Conservation (phyloP, 768 basidiomycete genomes). For the Lactarius sanguifluus region DNA sequence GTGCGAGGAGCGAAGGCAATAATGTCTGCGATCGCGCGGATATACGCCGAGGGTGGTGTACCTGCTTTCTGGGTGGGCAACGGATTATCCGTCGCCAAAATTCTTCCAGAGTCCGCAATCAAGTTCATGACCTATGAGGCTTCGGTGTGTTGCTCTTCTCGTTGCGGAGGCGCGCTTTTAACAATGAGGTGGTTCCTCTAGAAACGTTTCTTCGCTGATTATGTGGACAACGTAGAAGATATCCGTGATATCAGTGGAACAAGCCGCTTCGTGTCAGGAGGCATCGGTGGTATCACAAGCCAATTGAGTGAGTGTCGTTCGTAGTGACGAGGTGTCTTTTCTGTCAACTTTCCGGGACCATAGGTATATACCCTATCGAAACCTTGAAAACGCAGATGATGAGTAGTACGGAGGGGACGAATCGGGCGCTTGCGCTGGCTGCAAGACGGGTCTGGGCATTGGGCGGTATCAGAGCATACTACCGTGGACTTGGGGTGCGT, state of each 20-base stretch:
- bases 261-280: slow-evolving; percentile 93
- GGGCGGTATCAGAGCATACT: slow-evolving; percentile 82
- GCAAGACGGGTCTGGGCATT: slow-evolving; percentile 72
- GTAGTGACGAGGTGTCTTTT: slow-evolving; percentile 18
- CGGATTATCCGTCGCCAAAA: slow-evolving; percentile 89
- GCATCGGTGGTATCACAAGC: slow-evolving; percentile 91
- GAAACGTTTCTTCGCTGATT: slow-evolving; percentile 93
- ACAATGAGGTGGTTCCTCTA: slow-evolving; percentile 35
- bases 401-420: slow-evolving; percentile 70
- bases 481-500: slow-evolving; percentile 86
- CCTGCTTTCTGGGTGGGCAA: slow-evolving; percentile 98
- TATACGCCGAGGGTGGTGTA: slow-evolving; percentile 88
- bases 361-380: slow-evolving; percentile 96
- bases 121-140: slow-evolving; percentile 97
- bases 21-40: slow-evolving; percentile 66
- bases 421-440: slow-evolving; percentile 59
- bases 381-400: slow-evolving; percentile 99
- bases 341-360: slow-evolving; percentile 29
- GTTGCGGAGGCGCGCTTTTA: slow-evolving; percentile 12
- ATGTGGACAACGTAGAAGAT: slow-evolving; percentile 91
- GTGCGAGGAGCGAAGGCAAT: slow-evolving; percentile 65
- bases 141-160: slow-evolving; percentile 53
- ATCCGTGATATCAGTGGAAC: slow-evolving; percentile 66
- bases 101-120: slow-evolving; percentile 97
- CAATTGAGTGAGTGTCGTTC: slow-evolving; percentile 69